Percentiles rank a stretch among this genome's conserved stretches.
phyloP scores from a whole-genome alignment of 148 eudicot species.

The Camellia lanceoleosa region DNA sequence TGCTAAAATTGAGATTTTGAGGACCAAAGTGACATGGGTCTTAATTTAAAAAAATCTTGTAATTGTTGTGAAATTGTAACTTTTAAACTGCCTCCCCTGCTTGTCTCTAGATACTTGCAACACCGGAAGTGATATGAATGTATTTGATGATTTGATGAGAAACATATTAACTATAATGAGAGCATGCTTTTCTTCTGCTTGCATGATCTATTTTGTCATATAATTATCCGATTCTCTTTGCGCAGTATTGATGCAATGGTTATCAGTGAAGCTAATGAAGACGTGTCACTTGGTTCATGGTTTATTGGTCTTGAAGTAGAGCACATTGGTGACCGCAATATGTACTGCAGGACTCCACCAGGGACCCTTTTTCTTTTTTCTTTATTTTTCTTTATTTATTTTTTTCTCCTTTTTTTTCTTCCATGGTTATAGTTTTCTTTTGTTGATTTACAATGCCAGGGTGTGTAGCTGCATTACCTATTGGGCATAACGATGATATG shows the following conservation, averaged over 20 bases:
- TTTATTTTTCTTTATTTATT: too few relatives aligned
- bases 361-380: too few relatives aligned
- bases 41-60: neutral
- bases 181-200: neutral
- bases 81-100: neutral
- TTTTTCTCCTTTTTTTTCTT: too few relatives aligned
- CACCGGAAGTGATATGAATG: neutral
- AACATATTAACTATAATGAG: neutral
- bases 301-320: too few relatives aligned
- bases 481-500: too few relatives aligned
- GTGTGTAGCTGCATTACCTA: too few relatives aligned
- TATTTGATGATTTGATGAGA: neutral
- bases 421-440: too few relatives aligned
- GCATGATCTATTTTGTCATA: neutral
- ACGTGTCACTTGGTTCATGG: too few relatives aligned
- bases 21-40: neutral
- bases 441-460: too few relatives aligned
- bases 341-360: too few relatives aligned
- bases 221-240: neutral
- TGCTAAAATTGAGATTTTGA: too few relatives aligned
- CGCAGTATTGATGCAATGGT: constrained; percentile 85
- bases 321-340: too few relatives aligned
- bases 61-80: neutral
- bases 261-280: constrained; percentile 45
- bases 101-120: neutral